These are phyloP conservation scores for Persicaria tinctoria DNA, from an alignment of 148 eudicot genomes.

Conservation along the genomic window DNA sequence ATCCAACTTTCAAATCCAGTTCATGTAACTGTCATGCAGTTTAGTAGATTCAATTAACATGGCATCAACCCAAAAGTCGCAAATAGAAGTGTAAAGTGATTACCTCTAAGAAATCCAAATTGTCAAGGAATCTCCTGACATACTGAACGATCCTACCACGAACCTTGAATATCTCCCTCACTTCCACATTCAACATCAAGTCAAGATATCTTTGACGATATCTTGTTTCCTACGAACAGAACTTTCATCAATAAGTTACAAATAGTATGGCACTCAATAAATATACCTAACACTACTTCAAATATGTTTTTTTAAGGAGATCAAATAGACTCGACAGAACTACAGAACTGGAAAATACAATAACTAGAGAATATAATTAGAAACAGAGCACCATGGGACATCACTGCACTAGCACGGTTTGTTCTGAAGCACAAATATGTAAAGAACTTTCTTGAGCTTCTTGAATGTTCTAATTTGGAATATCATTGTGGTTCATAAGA, in stretches of 20 bases:
- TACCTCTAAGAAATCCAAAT: constrained; percentile 78
- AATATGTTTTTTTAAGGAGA: too few relatives aligned
- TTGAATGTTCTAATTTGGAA: too few relatives aligned
- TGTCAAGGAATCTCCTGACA: constrained; percentile 66
- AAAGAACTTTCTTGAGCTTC: too few relatives aligned
- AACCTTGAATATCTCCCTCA: constrained; percentile 66
- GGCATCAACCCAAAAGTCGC: not conserved
- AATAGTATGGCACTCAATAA: not conserved
- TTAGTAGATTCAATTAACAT: not conserved
- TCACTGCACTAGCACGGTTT: not conserved
- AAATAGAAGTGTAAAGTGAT: not conserved
- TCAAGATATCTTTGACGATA: constrained; percentile 94
- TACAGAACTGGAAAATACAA: too few relatives aligned
- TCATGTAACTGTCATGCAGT: not conserved
- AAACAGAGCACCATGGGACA: not conserved
- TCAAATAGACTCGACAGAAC: too few relatives aligned
- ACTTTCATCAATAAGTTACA: too few relatives aligned
- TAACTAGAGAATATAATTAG: not conserved
- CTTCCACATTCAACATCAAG: constrained; percentile 75
- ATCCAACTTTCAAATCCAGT: too few relatives aligned
- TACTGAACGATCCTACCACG: constrained; percentile 63
- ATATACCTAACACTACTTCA: too few relatives aligned
- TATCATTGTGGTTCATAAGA: too few relatives aligned
- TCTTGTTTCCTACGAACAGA: constrained; percentile 60
- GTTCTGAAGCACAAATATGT: not conserved